Evolutionary conservation across 805 yeast genomes (phyloP).

Genomic region (Lipomyces sp.): DNA sequence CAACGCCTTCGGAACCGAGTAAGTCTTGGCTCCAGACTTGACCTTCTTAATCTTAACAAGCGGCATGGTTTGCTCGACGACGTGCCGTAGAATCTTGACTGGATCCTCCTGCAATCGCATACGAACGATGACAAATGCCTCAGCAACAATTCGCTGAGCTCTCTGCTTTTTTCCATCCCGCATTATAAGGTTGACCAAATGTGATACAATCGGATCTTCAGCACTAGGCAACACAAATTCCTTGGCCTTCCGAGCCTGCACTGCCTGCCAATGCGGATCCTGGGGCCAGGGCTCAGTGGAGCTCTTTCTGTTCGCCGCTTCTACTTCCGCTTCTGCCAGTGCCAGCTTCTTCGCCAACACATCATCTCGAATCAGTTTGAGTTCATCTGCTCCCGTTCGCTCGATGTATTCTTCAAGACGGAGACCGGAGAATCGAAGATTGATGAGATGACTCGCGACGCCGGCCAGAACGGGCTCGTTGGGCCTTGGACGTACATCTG

Average conservation of each 20-base stretch:
- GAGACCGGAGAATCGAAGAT: constrained; percentile 26
- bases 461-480: constrained; percentile 9
- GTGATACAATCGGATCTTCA: constrained; percentile 34
- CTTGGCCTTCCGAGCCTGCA: constrained; percentile 16
- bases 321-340: not conserved
- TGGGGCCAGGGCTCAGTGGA: not conserved
- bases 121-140: constrained; percentile 80
- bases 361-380: constrained; percentile 7
- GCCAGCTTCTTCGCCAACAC: not conserved
- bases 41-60: constrained; percentile 75
- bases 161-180: constrained; percentile 83
- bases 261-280: constrained; percentile 20
- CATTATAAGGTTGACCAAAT: constrained; percentile 87
- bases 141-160: constrained; percentile 73
- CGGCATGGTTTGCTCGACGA: constrained; percentile 84
- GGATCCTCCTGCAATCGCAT: constrained; percentile 80
- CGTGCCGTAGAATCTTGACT: constrained; percentile 69
- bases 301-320: constrained; percentile 1
- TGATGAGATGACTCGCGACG: constrained; percentile 26
- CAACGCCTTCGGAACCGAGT: constrained; percentile 80
- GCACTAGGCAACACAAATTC: constrained; percentile 19
- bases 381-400: constrained; percentile 12
- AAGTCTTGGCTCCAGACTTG: constrained; percentile 82
- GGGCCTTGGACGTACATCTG: not conserved
- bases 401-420: constrained; percentile 23